phyloP scores from a whole-genome alignment of 495 filamentous ascomycete species.

The Choiromyces venosus region DNA sequence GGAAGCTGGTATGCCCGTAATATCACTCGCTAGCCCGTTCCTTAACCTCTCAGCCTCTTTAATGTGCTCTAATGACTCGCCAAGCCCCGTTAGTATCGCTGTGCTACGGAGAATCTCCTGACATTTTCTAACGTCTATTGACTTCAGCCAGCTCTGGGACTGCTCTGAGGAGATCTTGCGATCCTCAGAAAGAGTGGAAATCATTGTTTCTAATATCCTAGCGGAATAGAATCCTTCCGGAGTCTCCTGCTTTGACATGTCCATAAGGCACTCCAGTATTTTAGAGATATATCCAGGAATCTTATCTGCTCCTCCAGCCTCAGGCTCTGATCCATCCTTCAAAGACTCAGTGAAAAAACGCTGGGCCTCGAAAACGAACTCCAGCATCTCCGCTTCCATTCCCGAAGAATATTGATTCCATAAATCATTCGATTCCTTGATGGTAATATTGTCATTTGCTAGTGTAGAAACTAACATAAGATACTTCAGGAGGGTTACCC shows the following conservation, averaged over 20 bases:
- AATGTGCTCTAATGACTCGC: slow-evolving; percentile 47
- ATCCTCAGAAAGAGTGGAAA: slow-evolving; percentile 21
- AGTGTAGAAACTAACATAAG: slow-evolving; percentile 55
- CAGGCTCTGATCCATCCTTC: slow-evolving; percentile 25
- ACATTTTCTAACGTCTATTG: slow-evolving; percentile 26
- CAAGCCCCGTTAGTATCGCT: slow-evolving; percentile 53
- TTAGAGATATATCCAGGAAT: slow-evolving; percentile 29
- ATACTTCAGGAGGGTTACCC: slow-evolving; percentile 45
- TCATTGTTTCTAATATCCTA: slow-evolving; percentile 43
- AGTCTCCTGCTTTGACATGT: slow-evolving; percentile 43
- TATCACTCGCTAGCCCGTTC: slow-evolving; percentile 53
- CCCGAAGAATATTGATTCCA: slow-evolving; percentile 49
- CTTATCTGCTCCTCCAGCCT: slow-evolving; percentile 41
- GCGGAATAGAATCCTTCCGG: slow-evolving; percentile 49
- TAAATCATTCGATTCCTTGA: slow-evolving; percentile 55
- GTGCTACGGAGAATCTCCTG: slow-evolving; percentile 49
- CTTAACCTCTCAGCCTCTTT: slow-evolving; percentile 48
- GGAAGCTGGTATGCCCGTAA: slow-evolving; percentile 45
- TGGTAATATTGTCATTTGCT: slow-evolving; percentile 58
- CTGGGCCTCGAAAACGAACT: slow-evolving; percentile 56
- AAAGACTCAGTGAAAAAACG: slow-evolving; percentile 52
- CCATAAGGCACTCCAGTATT: slow-evolving; percentile 35
- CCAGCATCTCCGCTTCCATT: slow-evolving; percentile 55
- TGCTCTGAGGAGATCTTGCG: slow-evolving; percentile 9
- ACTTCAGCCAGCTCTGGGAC: slow-evolving; percentile 27